Conservation (phyloP, 805 yeast genomes). For the Pichia heedii region DNA sequence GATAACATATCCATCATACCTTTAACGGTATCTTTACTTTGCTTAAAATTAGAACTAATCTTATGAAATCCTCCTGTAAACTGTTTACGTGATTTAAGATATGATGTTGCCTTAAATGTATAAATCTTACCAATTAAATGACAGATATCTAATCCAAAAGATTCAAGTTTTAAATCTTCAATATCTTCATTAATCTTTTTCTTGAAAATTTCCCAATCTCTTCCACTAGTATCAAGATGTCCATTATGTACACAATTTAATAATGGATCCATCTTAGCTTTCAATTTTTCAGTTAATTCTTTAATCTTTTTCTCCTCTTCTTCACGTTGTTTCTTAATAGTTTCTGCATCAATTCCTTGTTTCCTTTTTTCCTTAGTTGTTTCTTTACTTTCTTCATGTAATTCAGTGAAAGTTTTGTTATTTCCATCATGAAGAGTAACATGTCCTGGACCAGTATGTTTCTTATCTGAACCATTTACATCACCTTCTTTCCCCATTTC, state of each 20-base stretch:
- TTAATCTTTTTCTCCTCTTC: slow-evolving; percentile 41
- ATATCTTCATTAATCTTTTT: slow-evolving; percentile 72
- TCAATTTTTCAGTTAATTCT: slow-evolving; percentile 49
- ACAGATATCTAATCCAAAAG: slow-evolving; percentile 75
- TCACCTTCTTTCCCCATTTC: slow-evolving; percentile 35
- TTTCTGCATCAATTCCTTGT: slow-evolving; percentile 19
- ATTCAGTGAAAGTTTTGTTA: slow-evolving; percentile 6
- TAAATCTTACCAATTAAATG: slow-evolving; percentile 70
- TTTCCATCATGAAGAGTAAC: slow-evolving; percentile 8
- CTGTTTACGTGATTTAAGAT: slow-evolving; percentile 58
- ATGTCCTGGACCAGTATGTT: not conserved
- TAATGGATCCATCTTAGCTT: slow-evolving; percentile 29
- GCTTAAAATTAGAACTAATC: slow-evolving; percentile 61
- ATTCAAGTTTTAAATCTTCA: slow-evolving; percentile 70
- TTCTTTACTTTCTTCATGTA: slow-evolving; percentile 10
- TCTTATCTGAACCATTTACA: not conserved
- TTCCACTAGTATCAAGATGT: slow-evolving; percentile 32
- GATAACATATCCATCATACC: slow-evolving; percentile 65
- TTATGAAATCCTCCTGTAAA: slow-evolving; percentile 49
- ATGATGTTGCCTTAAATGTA: slow-evolving; percentile 53
- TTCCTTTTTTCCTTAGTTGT: slow-evolving; percentile 9
- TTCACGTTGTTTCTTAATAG: slow-evolving; percentile 23
- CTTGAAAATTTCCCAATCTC: slow-evolving; percentile 42
- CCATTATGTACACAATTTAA: slow-evolving; percentile 30
- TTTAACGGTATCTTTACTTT: slow-evolving; percentile 63